Percentiles rank a stretch among this genome's conserved stretches.
These are phyloP conservation scores for Dipodascus albidus DNA, from an alignment of 805 yeast genomes.

Conservation along the genomic window DNA sequence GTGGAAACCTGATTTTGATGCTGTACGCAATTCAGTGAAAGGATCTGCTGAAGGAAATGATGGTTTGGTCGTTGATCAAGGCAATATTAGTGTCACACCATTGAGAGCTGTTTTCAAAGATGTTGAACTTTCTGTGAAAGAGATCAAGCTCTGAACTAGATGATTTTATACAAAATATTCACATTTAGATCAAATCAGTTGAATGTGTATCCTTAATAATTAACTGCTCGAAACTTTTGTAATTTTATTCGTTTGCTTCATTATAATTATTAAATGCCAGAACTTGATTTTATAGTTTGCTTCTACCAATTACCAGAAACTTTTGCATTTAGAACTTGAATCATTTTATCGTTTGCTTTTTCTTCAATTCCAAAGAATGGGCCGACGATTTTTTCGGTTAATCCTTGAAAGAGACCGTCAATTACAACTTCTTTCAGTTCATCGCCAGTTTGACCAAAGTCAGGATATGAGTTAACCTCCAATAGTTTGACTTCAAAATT, in stretches of 20 bases:
- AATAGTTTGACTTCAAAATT: constrained; percentile 43
- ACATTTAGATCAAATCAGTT: too few relatives aligned
- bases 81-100: constrained; percentile 56
- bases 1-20: constrained; percentile 78
- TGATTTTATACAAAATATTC: not conserved
- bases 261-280: too few relatives aligned
- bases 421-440: constrained; percentile 62
- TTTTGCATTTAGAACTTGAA: not conserved
- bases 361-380: constrained; percentile 29
- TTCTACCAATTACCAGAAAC: not conserved
- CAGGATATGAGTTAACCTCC: constrained; percentile 92
- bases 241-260: too few relatives aligned
- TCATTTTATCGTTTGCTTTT: not conserved
- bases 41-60: constrained; percentile 43
- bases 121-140: constrained; percentile 42
- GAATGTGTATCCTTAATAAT: too few relatives aligned
- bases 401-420: constrained; percentile 50
- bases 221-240: too few relatives aligned
- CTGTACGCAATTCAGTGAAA: constrained; percentile 44
- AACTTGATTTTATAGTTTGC: not conserved
- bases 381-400: constrained; percentile 36
- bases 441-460: constrained; percentile 89
- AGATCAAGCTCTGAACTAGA: constrained; percentile 35
- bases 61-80: constrained; percentile 56
- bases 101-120: constrained; percentile 59